phyloP scores from a whole-genome alignment of 116 monocot genomes.

The Thalassia testudinum region DNA sequence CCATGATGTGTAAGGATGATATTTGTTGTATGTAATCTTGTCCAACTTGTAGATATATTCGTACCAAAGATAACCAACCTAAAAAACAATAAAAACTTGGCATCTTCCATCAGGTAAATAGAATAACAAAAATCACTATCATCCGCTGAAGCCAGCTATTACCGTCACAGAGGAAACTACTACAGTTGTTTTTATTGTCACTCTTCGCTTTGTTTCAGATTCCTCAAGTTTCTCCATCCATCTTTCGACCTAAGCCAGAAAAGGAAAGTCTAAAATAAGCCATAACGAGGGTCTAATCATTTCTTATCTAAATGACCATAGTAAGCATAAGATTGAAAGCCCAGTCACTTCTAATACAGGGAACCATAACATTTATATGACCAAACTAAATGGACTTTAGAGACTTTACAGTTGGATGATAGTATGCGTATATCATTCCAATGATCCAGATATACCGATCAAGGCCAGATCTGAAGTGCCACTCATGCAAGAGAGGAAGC shows the following conservation, averaged over 20 bases:
- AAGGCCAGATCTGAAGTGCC: slow-evolving; percentile 90
- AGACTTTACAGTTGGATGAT: slow-evolving; percentile 68
- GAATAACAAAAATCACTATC: background rate
- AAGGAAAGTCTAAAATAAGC: background rate
- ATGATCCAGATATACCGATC: slow-evolving; percentile 96
- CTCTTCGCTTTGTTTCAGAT: slow-evolving; percentile 44
- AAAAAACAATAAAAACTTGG: slow-evolving; percentile 3
- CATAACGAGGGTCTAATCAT: too few relatives aligned
- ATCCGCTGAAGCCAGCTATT: background rate
- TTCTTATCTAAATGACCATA: background rate
- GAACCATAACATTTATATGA: background rate
- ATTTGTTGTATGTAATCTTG: slow-evolving; percentile 78
- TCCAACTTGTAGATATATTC: slow-evolving; percentile 97
- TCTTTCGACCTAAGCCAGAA: slow-evolving; percentile 49
- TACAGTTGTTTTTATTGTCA: slow-evolving; percentile 56
- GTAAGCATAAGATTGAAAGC: too few relatives aligned
- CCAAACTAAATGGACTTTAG: background rate
- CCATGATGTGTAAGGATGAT: slow-evolving; percentile 98
- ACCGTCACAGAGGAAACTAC: slow-evolving; percentile 49
- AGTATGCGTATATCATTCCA: slow-evolving; percentile 98
- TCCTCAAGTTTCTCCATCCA: slow-evolving; percentile 99
- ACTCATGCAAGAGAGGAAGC: slow-evolving; percentile 60
- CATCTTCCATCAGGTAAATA: background rate
- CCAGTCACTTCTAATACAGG: background rate
- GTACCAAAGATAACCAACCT: slow-evolving; percentile 94